phyloP scores from a whole-genome alignment of 208 protist species.

The Acanthamoeba healyi region DNA sequence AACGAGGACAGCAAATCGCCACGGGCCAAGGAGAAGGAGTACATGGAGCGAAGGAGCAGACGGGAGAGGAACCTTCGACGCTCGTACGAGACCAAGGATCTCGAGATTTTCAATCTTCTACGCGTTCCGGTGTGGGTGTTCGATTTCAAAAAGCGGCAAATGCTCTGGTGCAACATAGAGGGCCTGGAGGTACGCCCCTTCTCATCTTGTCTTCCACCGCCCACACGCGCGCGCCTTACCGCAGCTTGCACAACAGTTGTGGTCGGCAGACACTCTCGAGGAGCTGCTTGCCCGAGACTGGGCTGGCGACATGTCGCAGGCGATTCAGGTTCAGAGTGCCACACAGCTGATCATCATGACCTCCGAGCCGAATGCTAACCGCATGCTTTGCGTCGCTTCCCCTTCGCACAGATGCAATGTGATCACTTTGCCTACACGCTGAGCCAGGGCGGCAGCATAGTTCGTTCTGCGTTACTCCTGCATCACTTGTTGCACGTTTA shows the following conservation, averaged over 20 bases:
- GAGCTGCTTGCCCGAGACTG: conserved; percentile 36
- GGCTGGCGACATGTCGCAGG: background rate
- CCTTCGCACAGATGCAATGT: background rate
- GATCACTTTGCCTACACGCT: conserved; percentile 63
- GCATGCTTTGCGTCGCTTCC: background rate
- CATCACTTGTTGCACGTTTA: background rate
- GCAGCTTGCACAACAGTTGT: background rate
- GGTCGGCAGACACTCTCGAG: conserved; percentile 1
- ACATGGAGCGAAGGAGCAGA: background rate
- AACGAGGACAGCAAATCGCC: background rate
- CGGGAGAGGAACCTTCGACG: conserved; percentile 13
- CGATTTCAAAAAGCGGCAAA: conserved; percentile 8
- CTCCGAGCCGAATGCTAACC: background rate
- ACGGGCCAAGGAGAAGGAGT: background rate
- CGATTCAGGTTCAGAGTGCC: background rate
- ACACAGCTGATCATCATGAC: background rate
- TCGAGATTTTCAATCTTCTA: conserved; percentile 45
- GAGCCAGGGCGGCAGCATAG: conserved; percentile 31
- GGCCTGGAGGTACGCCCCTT: conserved; percentile 44
- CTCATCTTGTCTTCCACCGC: too few species aligned
- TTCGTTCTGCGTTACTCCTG: background rate
- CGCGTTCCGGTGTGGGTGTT: conserved; percentile 18
- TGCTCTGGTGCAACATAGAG: conserved; percentile 50
- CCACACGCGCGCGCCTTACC: background rate
- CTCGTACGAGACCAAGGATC: background rate